Conservation (phyloP, 768 basidiomycete genomes). For the Pholiota conissans region DNA sequence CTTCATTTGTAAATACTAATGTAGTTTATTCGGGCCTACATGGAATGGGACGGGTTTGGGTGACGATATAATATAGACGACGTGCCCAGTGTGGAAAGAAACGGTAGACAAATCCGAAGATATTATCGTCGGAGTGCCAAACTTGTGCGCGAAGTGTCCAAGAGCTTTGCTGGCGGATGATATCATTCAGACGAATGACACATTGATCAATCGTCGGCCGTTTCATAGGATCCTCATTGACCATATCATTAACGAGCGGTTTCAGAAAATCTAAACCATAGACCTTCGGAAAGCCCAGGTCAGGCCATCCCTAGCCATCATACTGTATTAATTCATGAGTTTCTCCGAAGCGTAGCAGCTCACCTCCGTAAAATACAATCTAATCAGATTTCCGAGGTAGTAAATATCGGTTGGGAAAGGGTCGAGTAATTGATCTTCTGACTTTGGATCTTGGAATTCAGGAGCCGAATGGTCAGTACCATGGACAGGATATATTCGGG, state of each 20-base stretch:
- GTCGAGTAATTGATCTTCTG: slow-evolving; percentile 21
- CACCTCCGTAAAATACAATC: slow-evolving; percentile 32
- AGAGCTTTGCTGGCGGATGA: slow-evolving; percentile 5
- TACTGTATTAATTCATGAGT: too few relatives aligned
- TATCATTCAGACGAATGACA: slow-evolving; percentile 26
- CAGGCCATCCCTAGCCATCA: not conserved
- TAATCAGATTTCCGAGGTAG: slow-evolving; percentile 40
- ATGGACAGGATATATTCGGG: slow-evolving; percentile 26
- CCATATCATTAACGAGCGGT: slow-evolving; percentile 35
- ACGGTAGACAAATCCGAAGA: slow-evolving; percentile 8
- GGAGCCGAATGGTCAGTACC: slow-evolving; percentile 46
- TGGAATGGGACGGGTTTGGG: slow-evolving; percentile 8
- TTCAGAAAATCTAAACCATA: slow-evolving; percentile 29
- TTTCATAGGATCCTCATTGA: slow-evolving; percentile 31
- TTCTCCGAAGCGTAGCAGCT: too few relatives aligned
- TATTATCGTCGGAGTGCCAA: slow-evolving; percentile 3
- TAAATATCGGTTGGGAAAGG: too few relatives aligned
- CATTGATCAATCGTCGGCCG: slow-evolving; percentile 39
- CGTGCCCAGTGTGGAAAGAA: slow-evolving; percentile 12
- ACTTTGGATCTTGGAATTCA: slow-evolving; percentile 20
- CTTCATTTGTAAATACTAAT: too few relatives aligned
- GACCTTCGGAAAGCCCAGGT: not conserved
- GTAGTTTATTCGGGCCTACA: too few relatives aligned
- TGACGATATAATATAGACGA: slow-evolving; percentile 7
- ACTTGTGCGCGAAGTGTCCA: slow-evolving; percentile 15